Evolutionary conservation across 371 early-diverging fungal species (phyloP).

Genomic region (Mucor ambiguus): DNA sequence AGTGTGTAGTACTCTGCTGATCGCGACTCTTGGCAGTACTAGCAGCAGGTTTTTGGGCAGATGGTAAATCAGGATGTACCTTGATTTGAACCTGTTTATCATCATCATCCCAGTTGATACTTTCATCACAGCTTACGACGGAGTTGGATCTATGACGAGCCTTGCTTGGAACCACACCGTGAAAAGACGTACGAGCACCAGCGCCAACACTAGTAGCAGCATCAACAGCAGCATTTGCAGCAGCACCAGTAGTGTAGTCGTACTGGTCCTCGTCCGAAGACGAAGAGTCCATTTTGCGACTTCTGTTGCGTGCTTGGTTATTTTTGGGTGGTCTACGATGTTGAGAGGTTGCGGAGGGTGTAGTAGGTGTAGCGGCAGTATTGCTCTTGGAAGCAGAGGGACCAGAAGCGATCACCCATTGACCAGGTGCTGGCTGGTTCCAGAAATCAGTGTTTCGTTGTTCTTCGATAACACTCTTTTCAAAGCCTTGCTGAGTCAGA

Average conservation of each 20-base stretch:
- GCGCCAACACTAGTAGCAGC: neutral
- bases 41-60: neutral
- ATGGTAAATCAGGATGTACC: neutral
- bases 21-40: too few relatives aligned
- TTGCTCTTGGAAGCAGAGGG: neutral
- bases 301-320: neutral
- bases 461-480: slow-evolving; percentile 35
- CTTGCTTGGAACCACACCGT: neutral
- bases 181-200: neutral
- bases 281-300: neutral
- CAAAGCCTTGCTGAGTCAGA: slow-evolving; percentile 38
- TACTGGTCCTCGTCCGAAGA: neutral
- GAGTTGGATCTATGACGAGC: slow-evolving; percentile 2
- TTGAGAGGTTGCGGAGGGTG: too few relatives aligned
- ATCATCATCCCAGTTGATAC: slow-evolving; percentile 9
- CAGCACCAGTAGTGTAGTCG: neutral
- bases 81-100: neutral
- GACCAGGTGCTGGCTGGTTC: slow-evolving; percentile 15
- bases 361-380: neutral
- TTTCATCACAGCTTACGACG: slow-evolving; percentile 15
- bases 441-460: slow-evolving; percentile 43
- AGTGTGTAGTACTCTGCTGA: neutral
- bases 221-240: neutral
- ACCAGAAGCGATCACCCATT: slow-evolving; percentile 20
- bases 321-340: neutral